Conservation (phyloP, 345 rosid species). For the Sapria himalayana region DNA sequence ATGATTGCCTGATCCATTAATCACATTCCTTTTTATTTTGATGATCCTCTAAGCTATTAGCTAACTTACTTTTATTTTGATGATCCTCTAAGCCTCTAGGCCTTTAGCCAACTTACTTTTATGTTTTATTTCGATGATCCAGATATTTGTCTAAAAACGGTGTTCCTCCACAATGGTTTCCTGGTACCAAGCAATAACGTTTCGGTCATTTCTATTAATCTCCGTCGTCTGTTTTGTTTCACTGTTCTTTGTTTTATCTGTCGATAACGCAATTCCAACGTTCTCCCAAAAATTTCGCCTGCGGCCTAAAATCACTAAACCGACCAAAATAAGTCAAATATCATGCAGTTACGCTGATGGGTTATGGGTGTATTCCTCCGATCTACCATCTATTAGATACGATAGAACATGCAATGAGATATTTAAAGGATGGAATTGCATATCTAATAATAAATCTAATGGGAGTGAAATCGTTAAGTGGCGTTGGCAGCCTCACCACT, state of each 20-base stretch:
- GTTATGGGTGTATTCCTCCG: conserved; percentile 53
- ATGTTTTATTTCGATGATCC: too few species aligned
- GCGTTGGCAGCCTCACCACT: conserved; percentile 66
- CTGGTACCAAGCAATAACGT: conserved; percentile 21
- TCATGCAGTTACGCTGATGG: conserved; percentile 54
- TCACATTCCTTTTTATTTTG: too few species aligned
- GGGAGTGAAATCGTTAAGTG: conserved; percentile 37
- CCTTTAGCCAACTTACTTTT: too few species aligned
- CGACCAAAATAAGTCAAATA: conserved; percentile 5
- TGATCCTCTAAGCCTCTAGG: too few species aligned
- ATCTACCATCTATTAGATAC: conserved; percentile 17
- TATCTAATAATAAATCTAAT: conserved; percentile 45
- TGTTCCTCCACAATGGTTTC: too few species aligned
- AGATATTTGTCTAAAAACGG: too few species aligned
- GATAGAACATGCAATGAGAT: conserved; percentile 64
- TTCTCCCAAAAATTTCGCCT: conserved; percentile 16
- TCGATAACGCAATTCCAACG: conserved; percentile 21
- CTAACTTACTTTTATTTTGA: too few species aligned
- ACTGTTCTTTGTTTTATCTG: conserved; percentile 30
- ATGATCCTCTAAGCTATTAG: too few species aligned
- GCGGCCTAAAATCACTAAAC: conserved; percentile 9
- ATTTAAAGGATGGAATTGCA: conserved; percentile 89
- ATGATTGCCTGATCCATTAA: too few species aligned
- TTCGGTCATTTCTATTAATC: conserved; percentile 31
- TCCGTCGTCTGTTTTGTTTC: conserved; percentile 49